Percentiles rank a stretch among this genome's conserved stretches.
Evolutionary conservation across 768 basidiomycete species (phyloP).

Genomic region (Boletus barrowsii): DNA sequence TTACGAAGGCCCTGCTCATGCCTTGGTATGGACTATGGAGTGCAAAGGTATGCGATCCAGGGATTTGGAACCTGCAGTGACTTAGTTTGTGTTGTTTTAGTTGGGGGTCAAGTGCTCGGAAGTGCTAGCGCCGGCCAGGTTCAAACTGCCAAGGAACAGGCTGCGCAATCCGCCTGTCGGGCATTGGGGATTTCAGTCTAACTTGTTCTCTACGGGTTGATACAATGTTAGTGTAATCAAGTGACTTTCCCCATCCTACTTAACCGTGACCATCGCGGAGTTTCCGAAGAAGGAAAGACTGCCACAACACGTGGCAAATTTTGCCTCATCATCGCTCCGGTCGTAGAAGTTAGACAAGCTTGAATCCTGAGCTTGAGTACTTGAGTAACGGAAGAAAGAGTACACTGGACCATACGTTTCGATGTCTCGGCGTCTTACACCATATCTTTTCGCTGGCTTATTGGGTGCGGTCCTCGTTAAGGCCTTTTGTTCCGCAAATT

Average conservation of each 20-base stretch:
- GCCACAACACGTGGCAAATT: slow-evolving; percentile 3
- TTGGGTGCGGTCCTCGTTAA: slow-evolving; percentile 42
- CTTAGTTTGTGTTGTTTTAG: slow-evolving; percentile 30
- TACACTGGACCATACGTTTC: not conserved
- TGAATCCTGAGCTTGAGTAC: not conserved
- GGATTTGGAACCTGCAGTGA: not conserved
- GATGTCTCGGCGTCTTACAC: slow-evolving; percentile 42
- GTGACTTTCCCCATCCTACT: not conserved
- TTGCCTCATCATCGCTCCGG: not conserved
- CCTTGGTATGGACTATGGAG: slow-evolving; percentile 47
- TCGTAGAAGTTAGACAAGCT: too few relatives aligned
- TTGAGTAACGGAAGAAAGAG: not conserved
- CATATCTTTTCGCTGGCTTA: slow-evolving; percentile 53
- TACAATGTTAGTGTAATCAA: not conserved
- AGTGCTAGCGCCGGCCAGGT: slow-evolving; percentile 44
- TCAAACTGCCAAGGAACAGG: slow-evolving; percentile 44
- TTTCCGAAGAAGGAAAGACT: slow-evolving; percentile 21
- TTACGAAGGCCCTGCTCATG: slow-evolving; percentile 40
- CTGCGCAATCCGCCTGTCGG: slow-evolving; percentile 44
- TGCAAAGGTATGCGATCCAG: slow-evolving; percentile 49
- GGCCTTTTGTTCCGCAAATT: not conserved
- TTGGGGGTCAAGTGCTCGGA: slow-evolving; percentile 47
- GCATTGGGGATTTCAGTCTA: slow-evolving; percentile 23
- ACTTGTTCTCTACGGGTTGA: not conserved
- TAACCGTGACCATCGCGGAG: slow-evolving; percentile 23